Base-by-base conservation (phyloP, 768 basidiomycete species). In the Suillus clintonianus region DNA sequence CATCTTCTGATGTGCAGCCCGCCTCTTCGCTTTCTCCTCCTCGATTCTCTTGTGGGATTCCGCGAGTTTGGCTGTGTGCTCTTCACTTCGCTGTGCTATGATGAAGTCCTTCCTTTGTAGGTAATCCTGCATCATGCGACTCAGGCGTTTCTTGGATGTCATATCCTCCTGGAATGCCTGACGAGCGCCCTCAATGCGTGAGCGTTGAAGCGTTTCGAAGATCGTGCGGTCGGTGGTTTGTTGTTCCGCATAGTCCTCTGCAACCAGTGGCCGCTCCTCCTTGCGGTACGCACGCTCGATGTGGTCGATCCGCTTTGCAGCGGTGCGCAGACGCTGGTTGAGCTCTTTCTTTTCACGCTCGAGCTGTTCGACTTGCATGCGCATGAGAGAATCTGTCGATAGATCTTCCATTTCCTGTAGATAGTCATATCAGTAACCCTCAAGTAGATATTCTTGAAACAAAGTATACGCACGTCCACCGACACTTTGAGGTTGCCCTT, bases 261-360 rank as follows among this genome's bases (percentile, higher is more conserved):
- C 85, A 50, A 98, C 84, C 4, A 99, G 82, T 0, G 95, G 91
- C 7, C 89, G 85, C 74, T 99, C 97, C 56, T 95, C 95, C 76
- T 95, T 94, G 68, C 97, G 90, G 79, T 90, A 92, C 0, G 96
- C 95, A 60, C 95, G 94, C 78, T 99, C 97, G 74, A 92, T 75
- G 78, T 99, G 97, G 73, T 99, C 97, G 69, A 98, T 86, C 30
- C 95, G 90, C 79, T 99, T 99, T 42, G 88, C 74, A 50, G 89
- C 84, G 67, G 96, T 86, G 27, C 94, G 89, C 55, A 97, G 83
- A 24, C 91, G 86, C 70, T 95, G 92, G 62, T 83, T 84, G 67
- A 93, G 81, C 68, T 95, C 92, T 70, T 87, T 90, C 83, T 95
- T 97, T 80, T 99, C 96, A 80, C 97, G 97, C 80, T 97, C 97